Percentiles rank a stretch among this genome's conserved stretches.
Conservation (phyloP, 345 rosid species). For the Physaria fendleri region DNA sequence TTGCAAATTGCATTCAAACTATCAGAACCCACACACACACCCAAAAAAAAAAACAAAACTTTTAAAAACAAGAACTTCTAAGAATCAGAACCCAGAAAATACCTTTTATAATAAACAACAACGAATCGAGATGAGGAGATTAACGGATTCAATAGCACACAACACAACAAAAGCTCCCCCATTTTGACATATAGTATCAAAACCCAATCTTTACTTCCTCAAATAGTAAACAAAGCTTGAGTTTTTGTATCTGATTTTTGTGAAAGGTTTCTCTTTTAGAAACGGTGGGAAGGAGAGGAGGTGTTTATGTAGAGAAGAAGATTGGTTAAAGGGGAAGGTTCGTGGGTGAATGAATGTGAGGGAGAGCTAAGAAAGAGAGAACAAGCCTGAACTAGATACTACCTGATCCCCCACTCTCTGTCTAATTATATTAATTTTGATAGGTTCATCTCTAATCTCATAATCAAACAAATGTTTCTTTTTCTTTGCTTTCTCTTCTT, state of each 20-base stretch:
- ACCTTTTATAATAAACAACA: slow-evolving; percentile 21
- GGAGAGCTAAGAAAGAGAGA: neutral
- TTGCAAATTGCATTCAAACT: neutral
- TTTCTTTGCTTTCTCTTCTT: neutral
- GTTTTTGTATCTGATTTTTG: neutral
- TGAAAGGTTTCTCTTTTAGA: neutral
- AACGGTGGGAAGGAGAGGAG: slow-evolving; percentile 8
- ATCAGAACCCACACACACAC: neutral
- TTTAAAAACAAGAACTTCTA: neutral
- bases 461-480: neutral
- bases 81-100: slow-evolving; percentile 17
- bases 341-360: slow-evolving; percentile 12
- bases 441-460: neutral
- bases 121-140: neutral
- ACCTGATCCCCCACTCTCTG: slow-evolving; percentile 21
- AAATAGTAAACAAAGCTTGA: neutral
- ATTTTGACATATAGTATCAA: slow-evolving; percentile 4
- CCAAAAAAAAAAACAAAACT: neutral
- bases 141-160: neutral
- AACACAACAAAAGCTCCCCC: slow-evolving; percentile 21
- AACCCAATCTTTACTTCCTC: neutral
- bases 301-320: slow-evolving; percentile 29
- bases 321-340: slow-evolving; percentile 17
- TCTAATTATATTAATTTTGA: neutral
- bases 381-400: slow-evolving; percentile 32